Base-by-base conservation (phyloP, 495 filamentous ascomycete species). In the Trichoderma parareesei region DNA sequence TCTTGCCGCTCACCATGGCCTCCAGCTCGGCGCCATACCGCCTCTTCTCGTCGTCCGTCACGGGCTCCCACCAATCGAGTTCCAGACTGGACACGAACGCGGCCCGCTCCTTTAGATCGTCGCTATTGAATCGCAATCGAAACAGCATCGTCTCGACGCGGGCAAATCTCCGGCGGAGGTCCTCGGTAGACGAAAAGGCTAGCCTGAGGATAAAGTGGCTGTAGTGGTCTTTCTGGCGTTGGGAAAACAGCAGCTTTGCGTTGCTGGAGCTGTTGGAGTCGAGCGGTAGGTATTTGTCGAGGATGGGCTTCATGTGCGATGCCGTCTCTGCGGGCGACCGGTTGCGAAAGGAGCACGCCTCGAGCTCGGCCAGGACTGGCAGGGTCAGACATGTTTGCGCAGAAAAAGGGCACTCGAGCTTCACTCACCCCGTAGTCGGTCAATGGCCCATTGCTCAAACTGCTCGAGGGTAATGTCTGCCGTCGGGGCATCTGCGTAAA, bases 361-460 rank as follows among this genome's bases (percentile, higher is more conserved):
- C 95, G 43, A 99, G 85, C 75, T 98, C 95, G 63, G 90, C 90
- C 67, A 99, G 87, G 43, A 99, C 93, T 95, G 67, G 48, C 40
- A 55, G 64, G 11, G 67, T 71, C 27, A 75, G 70, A 48, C 63
- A 55, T 42, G 42, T 49, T 41, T 63, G 16, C 5, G 10, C 46
- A 14, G 27, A 44, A 3, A 3, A 61, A 33, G 14, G 18, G 38
- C 20, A 43, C 11, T 44, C 27, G 27, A 46, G 5, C 46, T 18
- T 27, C 37, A 67, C 76, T 62, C 78, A 94, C 92, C 79, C 69
- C 89, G 87, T 66, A 99, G 70, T 60, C 95, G 84, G 71, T 95
- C 87, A 69, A 99, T 97, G n/a, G 93, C 95, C 95, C 95, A 99
- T 84, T 96, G 90, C 71, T 99, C 95, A 71, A 99, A 99, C 70